Evolutionary conservation across 2,329 filamentous ascomycete genomes (phyloP), one percentile per base, ranked within the genome.

Genomic region (Hymenoscyphus infarciens): DNA sequence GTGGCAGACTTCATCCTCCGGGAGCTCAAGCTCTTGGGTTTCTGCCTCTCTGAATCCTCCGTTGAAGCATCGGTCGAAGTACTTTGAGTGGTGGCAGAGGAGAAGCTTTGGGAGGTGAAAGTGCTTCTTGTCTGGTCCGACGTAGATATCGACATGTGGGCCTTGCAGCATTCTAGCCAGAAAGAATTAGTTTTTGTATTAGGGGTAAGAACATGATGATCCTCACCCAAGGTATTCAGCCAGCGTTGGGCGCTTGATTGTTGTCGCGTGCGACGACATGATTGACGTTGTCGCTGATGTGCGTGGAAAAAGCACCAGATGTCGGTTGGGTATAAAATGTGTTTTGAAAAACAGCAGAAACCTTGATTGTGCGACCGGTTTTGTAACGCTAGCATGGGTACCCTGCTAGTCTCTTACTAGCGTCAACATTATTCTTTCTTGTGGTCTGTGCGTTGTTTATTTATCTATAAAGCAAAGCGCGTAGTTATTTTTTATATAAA

Each of bases 11-110:
- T 35, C 52, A 31, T 68, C 64, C 5, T 66, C 63, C 3, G 38
- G 27, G 7, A 69, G 38, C 4, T 64, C 35, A 3, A 67, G 45
- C 31, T 29, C 61, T 38, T 68, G 62, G 1, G 58, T 61, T 38
- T 62, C 22, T 0, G 35, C 45, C 35, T 70, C 63, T 3, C n/a
- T 33, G 31, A 66, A 66, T 1, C 2, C n/a, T 15, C 64, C 60
- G 25, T 65, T 64, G 49, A 69, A 66, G 45, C 56, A 61, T 7
- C 57, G 22, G 16, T 64, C 57, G 7, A 70, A 69, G 25, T 63
- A 61, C 2, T 49, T 22, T 1, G 60, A 68, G n/a, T 65, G 64
- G 53, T 69, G 31, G 35, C 59, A 63, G 0, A 69, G 31, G 7
- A 70, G 58, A 1, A 42, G 15, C 38, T 64, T 68, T 3, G 66